Conservation (phyloP, 257 asterid genomes). For the Solanum gandarillasii region DNA sequence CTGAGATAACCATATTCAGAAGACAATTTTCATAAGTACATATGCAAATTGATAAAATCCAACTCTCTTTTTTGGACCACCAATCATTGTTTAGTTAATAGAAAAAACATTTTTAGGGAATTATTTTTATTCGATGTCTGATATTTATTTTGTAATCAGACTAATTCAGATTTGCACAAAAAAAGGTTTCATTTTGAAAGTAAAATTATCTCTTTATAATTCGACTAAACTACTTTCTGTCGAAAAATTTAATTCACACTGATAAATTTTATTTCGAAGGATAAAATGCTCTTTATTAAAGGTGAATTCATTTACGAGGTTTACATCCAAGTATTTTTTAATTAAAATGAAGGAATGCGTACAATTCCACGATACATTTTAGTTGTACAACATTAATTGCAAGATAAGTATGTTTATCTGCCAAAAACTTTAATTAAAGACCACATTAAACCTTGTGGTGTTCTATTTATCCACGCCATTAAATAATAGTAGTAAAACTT, state of each 20-base stretch:
- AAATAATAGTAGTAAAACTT: too few relatives aligned
- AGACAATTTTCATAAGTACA: background rate
- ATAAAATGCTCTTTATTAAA: too few relatives aligned
- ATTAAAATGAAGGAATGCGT: background rate
- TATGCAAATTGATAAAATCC: background rate
- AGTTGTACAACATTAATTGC: background rate
- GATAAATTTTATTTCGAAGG: too few relatives aligned
- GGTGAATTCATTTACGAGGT: background rate
- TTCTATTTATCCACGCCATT: background rate
- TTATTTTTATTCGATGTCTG: background rate
- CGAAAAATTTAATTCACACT: too few relatives aligned
- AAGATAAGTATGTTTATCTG: background rate
- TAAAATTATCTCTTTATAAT: background rate
- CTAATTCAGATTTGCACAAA: background rate
- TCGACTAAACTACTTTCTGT: background rate
- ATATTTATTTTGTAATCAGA: background rate
- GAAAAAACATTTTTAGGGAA: background rate
- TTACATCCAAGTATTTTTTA: accelerated
- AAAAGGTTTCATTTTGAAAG: background rate
- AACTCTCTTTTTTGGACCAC: background rate
- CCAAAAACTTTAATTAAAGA: background rate
- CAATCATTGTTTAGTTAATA: background rate
- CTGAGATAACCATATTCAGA: background rate
- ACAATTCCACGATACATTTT: background rate
- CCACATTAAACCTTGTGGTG: background rate